Evolutionary conservation across 2,329 filamentous ascomycete species (phyloP), one percentile per base, ranked within the genome.

Genomic region (Coniochaeta pulveracea): DNA sequence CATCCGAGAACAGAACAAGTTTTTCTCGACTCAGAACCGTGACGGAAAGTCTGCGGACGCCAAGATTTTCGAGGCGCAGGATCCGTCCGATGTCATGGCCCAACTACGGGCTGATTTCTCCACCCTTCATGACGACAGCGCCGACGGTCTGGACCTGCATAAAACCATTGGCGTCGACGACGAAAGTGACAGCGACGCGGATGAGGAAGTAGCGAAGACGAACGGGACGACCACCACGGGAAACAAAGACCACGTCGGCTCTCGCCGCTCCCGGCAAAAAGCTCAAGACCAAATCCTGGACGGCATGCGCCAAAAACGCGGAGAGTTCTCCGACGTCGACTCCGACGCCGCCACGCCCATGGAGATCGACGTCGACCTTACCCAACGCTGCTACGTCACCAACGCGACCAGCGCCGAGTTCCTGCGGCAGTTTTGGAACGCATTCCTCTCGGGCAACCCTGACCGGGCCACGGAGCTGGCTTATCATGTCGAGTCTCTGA

Each of bases 361-460:
- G 75, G 63, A 66, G 9, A 46, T 78, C 16, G 61, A 78, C 4
- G 48, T 60, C 2, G 64, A 70, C 2, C 60, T 81, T 14, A 61
- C 72, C 4, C 65, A 76, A 26, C 72, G 72, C 35, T 76, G 72
- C 43, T 60, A 58, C 25, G 56, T 76, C 35, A 94, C 89, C 0
- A 86, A 96, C 52, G 88, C 88, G 34, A 98, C 91, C 0, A 93
- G 85, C 0, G 80, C 84, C 23, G 91, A 98, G 50, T 98, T 96
- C 48, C 63, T 98, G n/a, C 84, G 89, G 47, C 93, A 96, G 54
- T 98, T 98, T 61, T 98, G 89, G 89, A 72, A 75, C 21, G 77
- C 88, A 0, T 98, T 93, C 49, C 68, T 93, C 17, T 95, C 88
- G 0, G 89, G 88, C 10, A 85, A 95, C 49, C 61, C 83, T 1